Evolutionary conservation across 768 basidiomycete species (phyloP), one percentile per base, ranked within the genome.

Genomic region (Russula olivacea): DNA sequence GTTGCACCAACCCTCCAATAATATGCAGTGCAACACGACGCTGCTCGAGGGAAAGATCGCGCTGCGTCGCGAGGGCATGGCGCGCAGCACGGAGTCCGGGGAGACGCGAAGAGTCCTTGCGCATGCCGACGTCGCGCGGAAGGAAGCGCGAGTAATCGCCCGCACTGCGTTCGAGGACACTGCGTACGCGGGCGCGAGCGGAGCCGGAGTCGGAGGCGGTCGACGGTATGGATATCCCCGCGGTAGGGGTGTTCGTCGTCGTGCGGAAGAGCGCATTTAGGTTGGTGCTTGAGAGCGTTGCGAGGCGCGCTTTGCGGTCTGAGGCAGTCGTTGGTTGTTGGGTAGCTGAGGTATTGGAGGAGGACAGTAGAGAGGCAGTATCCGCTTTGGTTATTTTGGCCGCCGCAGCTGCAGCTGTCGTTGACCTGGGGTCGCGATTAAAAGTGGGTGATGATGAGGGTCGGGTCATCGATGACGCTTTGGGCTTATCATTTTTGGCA

Each of bases 91-190:
- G 75, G 32, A 79, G 58, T 6, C 81, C 77, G n/a, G 79, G 70
- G 54, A 73, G 63, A 41, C 66, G 71, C 41, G 72, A 59, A 10
- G 69, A 68, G 25, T 70, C 54, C 50, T 69, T 78, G 59, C 72
- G 50, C 25, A 40, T 68, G 49, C 68, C 66, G 9, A 71, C 66
- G 28, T 66, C 51, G 12, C 62, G 60, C 10, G 76, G 73, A 50
- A 79, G 70, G 65, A 80, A 81, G 41, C 76, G 76, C 17, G 77
- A 72, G 67, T 87, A 87, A 66, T 83, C 79, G 32, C 83, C 83
- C 4, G 75, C 80, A 17, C 72, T 62, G 28, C 52, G 61, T 68
- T 82, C 81, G 51, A 72, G 69, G 64, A 70, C 66, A 38, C 56
- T 59, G 49, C 72, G 74, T 48, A 73, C 50, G 57, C 73, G 74